These are phyloP conservation scores for Leccinum griseonigrum DNA, from an alignment of 1,284 basidiomycete species.

Conservation along the genomic window DNA sequence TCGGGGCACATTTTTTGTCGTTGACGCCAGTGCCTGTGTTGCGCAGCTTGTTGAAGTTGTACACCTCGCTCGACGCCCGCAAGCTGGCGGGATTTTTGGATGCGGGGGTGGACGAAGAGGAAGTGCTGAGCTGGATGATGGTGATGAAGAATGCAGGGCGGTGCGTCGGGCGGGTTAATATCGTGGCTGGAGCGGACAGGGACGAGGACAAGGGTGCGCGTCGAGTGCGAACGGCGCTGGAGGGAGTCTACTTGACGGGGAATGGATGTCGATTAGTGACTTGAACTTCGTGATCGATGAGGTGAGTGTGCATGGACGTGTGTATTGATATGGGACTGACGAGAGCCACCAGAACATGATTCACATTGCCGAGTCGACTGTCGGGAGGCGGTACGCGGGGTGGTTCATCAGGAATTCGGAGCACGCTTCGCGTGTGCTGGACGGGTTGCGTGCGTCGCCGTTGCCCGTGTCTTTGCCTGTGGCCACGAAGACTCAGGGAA, in stretches of 20 bases:
- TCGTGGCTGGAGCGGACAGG: not conserved
- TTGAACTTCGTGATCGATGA: no score
- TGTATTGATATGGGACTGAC: no score
- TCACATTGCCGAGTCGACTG: conserved; percentile 84
- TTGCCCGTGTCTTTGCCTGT: conserved; percentile 40
- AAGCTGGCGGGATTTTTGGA: conserved; percentile 92
- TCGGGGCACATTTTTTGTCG: conserved; percentile 70
- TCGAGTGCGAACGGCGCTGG: no score
- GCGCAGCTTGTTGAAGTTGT: conserved; percentile 91
- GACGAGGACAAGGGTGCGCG: no score
- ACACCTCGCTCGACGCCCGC: conserved; percentile 88
- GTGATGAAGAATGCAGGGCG: conserved; percentile 88
- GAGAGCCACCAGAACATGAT: no score
- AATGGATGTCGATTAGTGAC: no score
- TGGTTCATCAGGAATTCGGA: conserved; percentile 98
- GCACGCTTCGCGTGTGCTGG: conserved; percentile 81
- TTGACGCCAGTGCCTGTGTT: conserved; percentile 82
- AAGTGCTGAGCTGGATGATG: conserved; percentile 96
- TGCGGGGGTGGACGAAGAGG: conserved; percentile 77
- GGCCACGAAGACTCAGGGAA: conserved; percentile 15
- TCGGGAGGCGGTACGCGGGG: conserved; percentile 89
- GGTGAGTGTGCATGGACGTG: no score
- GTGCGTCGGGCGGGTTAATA: conserved; percentile 54
- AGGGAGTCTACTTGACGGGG: no score
- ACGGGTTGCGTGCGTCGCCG: conserved; percentile 71